Conservation (phyloP, 1,139 yeast species). For the Debaryomycetaceae sp. region DNA sequence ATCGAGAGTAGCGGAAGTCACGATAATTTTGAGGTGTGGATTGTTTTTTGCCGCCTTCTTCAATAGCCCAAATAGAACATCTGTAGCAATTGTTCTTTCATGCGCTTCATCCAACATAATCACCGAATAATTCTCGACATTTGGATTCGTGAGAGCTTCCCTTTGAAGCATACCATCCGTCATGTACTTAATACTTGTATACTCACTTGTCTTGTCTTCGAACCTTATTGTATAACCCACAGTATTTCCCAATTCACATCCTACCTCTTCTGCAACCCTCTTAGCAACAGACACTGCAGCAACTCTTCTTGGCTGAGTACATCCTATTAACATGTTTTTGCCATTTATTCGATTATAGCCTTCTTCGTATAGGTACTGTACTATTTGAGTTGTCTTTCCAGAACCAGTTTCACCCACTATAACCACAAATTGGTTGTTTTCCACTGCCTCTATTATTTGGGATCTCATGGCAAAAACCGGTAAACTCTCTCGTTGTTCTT, state of each 20-base stretch:
- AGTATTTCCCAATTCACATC: conserved; percentile 63
- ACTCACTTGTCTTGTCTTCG: conserved; percentile 65
- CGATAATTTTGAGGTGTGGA: conserved; percentile 74
- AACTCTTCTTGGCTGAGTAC: conserved; percentile 95
- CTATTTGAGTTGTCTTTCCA: conserved; percentile 94
- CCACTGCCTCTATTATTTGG: conserved; percentile 55
- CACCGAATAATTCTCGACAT: conserved; percentile 70
- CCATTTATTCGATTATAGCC: conserved; percentile 54
- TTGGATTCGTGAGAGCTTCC: conserved; percentile 76
- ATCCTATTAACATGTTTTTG: conserved; percentile 55
- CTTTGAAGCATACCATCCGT: conserved; percentile 94
- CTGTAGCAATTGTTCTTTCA: conserved; percentile 93
- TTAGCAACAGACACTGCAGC: conserved; percentile 94
- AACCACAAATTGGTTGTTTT: conserved; percentile 42
- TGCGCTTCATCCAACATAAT: conserved; percentile 95
- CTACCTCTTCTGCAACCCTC: conserved; percentile 87
- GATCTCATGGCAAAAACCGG: conserved; percentile 71
- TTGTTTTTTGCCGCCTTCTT: conserved; percentile 68
- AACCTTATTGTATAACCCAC: conserved; percentile 90
- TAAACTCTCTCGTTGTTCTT: conserved; percentile 62
- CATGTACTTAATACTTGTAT: conserved; percentile 76
- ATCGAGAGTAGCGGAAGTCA: conserved; percentile 92
- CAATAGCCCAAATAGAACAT: conserved; percentile 80
- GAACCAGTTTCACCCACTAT: conserved; percentile 80
- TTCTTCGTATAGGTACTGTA: conserved; percentile 81